A percentile compares a stretch with the other conserved stretches of the same genome.
Conservation (phyloP, 345 rosid genomes). For the Passiflora organensis region DNA sequence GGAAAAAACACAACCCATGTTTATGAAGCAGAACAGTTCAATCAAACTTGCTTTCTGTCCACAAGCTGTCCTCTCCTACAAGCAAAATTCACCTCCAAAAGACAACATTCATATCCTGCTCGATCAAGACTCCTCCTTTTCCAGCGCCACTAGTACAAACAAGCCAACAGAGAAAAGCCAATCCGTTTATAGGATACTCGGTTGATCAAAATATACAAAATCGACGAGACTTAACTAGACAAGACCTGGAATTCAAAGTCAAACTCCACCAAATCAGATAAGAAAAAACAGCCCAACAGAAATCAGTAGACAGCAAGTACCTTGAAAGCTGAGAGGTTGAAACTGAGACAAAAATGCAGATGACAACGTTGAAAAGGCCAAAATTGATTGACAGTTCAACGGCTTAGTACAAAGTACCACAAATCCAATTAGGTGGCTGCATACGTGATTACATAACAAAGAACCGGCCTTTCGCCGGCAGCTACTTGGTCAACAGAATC, state of each 20-base stretch:
- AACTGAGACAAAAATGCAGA: not conserved
- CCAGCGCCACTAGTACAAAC: not conserved
- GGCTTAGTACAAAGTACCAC: slow-evolving; percentile 31
- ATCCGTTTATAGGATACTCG: too few relatives aligned
- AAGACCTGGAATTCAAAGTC: slow-evolving; percentile 21
- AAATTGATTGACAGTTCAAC: slow-evolving; percentile 35
- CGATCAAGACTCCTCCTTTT: not conserved
- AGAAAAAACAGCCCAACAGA: slow-evolving; percentile 2
- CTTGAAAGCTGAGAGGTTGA: not conserved
- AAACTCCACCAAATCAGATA: not conserved
- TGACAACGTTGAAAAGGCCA: too few relatives aligned
- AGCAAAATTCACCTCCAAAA: too few relatives aligned
- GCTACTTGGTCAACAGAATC: slow-evolving; percentile 13
- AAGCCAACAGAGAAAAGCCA: not conserved
- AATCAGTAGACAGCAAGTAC: slow-evolving; percentile 1
- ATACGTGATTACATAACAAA: not conserved
- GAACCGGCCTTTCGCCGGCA: slow-evolving; percentile 23
- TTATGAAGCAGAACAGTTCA: not conserved
- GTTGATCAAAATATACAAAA: slow-evolving; percentile 26
- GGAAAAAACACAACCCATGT: slow-evolving; percentile 82
- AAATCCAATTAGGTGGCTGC: too few relatives aligned
- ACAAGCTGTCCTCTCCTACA: too few relatives aligned
- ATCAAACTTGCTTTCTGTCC: too few relatives aligned
- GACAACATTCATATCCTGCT: not conserved
- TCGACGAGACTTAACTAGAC: not conserved